A percentile compares a stretch with the other conserved stretches of the same genome.
Evolutionary conservation across 139 green algal species (phyloP).

Genomic region (Closterium sp.): DNA sequence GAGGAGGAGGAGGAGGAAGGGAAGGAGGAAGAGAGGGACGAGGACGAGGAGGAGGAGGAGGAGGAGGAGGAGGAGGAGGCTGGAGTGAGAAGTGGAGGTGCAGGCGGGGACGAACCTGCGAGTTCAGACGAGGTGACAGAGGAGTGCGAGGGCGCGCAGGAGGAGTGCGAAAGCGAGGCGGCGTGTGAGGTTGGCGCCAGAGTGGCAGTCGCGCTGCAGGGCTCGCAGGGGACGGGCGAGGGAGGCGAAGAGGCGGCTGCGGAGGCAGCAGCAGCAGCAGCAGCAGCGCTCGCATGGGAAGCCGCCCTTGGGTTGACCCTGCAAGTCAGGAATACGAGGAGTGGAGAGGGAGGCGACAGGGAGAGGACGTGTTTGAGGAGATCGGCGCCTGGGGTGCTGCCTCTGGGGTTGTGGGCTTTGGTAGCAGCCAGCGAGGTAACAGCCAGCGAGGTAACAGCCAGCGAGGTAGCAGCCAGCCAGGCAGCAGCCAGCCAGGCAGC

Average conservation of each 20-base stretch:
- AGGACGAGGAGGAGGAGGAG: no score
- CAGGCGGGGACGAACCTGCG: not conserved
- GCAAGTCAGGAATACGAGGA: not conserved
- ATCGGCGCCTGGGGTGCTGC: not conserved
- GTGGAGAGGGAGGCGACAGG: not conserved
- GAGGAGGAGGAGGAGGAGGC: no score
- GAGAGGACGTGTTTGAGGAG: not conserved
- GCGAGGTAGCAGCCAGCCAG: no score
- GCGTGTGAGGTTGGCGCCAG: no score
- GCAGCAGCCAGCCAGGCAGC: no score
- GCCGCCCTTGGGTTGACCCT: not conserved
- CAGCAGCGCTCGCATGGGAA: not conserved
- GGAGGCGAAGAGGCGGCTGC: not conserved
- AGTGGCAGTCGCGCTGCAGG: not conserved
- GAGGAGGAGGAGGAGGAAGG: not conserved
- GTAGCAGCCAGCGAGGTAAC: not conserved
- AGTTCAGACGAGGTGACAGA: not conserved
- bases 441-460: not conserved
- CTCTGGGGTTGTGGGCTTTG: not conserved
- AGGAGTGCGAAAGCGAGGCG: not conserved
- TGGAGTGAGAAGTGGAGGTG: not conserved
- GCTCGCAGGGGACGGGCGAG: not conserved
- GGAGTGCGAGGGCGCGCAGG: not conserved
- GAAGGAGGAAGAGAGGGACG: no score
- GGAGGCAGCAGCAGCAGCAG: no score